These are phyloP conservation scores for Calocera cornea DNA, from an alignment of 768 basidiomycete species.

Conservation along the genomic window DNA sequence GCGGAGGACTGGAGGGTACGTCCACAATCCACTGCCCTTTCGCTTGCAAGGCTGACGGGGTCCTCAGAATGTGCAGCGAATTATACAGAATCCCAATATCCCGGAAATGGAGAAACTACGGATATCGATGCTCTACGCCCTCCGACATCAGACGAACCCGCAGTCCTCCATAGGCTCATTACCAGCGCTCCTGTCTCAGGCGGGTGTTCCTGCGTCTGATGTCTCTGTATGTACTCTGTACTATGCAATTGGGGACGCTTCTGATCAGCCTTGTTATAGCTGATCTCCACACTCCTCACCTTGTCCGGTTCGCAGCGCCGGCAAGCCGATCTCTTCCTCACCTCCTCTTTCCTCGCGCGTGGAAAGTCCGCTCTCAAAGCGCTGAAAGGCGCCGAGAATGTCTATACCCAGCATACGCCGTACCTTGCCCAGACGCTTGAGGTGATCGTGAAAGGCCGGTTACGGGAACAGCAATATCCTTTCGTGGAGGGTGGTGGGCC, in stretches of 20 bases:
- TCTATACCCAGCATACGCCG: slow-evolving; percentile 94
- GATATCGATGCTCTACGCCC: slow-evolving; percentile 78
- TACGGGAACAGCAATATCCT: slow-evolving; percentile 81
- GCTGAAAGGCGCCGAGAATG: slow-evolving; percentile 97
- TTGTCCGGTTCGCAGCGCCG: slow-evolving; percentile 90
- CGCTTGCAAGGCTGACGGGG: background rate
- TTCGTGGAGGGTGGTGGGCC: slow-evolving; percentile 54
- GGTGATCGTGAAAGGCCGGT: slow-evolving; percentile 66
- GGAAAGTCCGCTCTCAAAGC: slow-evolving; percentile 93
- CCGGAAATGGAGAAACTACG: slow-evolving; percentile 75
- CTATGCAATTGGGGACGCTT: background rate
- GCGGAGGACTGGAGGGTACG: slow-evolving; percentile 67
- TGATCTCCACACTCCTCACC: slow-evolving; percentile 86
- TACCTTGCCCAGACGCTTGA: slow-evolving; percentile 89
- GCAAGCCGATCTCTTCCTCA: slow-evolving; percentile 94
- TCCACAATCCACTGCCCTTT: background rate
- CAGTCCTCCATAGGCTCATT: background rate
- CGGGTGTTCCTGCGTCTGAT: slow-evolving; percentile 59
- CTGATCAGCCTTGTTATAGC: slow-evolving; percentile 32
- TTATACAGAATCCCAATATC: slow-evolving; percentile 54
- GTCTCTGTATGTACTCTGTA: slow-evolving; percentile 38
- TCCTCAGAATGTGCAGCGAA: slow-evolving; percentile 61
- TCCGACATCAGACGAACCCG: slow-evolving; percentile 59
- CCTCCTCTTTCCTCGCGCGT: slow-evolving; percentile 84
- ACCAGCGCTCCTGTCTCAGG: background rate